Base-by-base conservation (phyloP, 2,329 filamentous ascomycete genomes). In the Cladosporium cucumerinum region DNA sequence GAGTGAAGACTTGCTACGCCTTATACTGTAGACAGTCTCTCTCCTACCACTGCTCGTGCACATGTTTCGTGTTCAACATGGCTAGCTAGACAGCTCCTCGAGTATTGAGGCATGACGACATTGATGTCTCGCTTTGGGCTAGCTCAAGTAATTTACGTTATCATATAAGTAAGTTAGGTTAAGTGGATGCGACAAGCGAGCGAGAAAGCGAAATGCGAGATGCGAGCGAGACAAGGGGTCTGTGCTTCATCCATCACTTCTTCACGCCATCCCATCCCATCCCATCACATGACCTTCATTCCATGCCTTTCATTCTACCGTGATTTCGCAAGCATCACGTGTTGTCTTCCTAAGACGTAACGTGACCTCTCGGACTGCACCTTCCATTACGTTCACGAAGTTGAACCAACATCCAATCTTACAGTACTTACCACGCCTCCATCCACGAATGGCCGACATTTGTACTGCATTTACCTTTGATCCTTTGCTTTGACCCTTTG, bases 101-200 rank as follows among this genome's bases (percentile, higher is more conserved):
- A n/a, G n/a, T n/a, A 32, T 32, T 16, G 28, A 18, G 14, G 51
- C 26, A 54, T 54, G 51, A 54, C 51, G 51, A 54, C 51, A 54
- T 46, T 46, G 39, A 46, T 54, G 26, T 54, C 26, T 32, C 49
- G 49, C 49, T 52, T 52, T 52, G 49, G 49, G 49, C 36, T 16
- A 52, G 39, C n/a, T 43, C 2, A 18, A n/a, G n/a, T n/a, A n/a
- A n/a, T n/a, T n/a, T n/a, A n/a, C n/a, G n/a, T n/a, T n/a, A n/a
- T n/a, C n/a, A n/a, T n/a, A n/a, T n/a, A n/a, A n/a, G n/a, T n/a
- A n/a, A n/a, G n/a, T n/a, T n/a, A n/a, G n/a, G n/a, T n/a, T n/a
- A n/a, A 26, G 21, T 51, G 48, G 48, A 57, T 57, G 52, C 52
- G 52, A 57, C 18, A 57, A 34, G 52, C 52, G 52, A 34, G 52